Conservation (phyloP, 2,329 filamentous ascomycete species). For the Chalara sp. region DNA sequence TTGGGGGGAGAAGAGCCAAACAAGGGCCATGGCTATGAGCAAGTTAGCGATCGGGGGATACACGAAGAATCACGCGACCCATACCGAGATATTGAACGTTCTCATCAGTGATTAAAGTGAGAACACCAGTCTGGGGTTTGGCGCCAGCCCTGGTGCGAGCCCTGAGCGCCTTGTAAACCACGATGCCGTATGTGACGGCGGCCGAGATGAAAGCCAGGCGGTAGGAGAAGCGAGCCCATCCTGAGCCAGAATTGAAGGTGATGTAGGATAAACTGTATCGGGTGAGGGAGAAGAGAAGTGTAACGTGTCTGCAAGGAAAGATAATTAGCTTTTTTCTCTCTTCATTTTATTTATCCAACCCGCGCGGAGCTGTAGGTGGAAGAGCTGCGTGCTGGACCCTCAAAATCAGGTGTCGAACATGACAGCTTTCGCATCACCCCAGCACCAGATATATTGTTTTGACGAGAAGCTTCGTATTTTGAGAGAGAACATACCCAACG, state of each 20-base stretch:
- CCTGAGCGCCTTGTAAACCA: constrained; percentile 95
- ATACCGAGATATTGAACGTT: constrained; percentile 96
- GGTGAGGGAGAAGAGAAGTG: constrained; percentile 73
- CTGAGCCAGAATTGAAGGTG: constrained; percentile 77
- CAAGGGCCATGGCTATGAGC: constrained; percentile 72
- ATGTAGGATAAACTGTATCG: constrained; percentile 84
- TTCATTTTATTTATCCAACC: background rate
- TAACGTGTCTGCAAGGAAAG: constrained; percentile 61
- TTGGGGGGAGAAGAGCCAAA: constrained; percentile 91
- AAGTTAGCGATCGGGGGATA: constrained; percentile 11
- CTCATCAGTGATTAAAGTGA: constrained; percentile 76
- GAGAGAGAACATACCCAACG: constrained; percentile 56
- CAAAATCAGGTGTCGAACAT: constrained; percentile 4
- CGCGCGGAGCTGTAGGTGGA: constrained; percentile 9
- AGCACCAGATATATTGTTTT: no score
- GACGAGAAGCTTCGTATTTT: no score
- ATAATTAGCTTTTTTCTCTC: constrained; percentile 8
- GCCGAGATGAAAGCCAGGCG: constrained; percentile 85
- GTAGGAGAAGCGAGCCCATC: constrained; percentile 77
- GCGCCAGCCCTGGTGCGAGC: constrained; percentile 71
- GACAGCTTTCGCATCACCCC: background rate
- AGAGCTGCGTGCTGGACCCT: constrained; percentile 10
- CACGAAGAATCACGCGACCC: constrained; percentile 28
- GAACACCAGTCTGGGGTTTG: constrained; percentile 46
- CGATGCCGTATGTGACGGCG: constrained; percentile 90